Evolutionary conservation across 2,329 filamentous ascomycete species (phyloP).

Genomic region (Graphiopsis chlorocephala): DNA sequence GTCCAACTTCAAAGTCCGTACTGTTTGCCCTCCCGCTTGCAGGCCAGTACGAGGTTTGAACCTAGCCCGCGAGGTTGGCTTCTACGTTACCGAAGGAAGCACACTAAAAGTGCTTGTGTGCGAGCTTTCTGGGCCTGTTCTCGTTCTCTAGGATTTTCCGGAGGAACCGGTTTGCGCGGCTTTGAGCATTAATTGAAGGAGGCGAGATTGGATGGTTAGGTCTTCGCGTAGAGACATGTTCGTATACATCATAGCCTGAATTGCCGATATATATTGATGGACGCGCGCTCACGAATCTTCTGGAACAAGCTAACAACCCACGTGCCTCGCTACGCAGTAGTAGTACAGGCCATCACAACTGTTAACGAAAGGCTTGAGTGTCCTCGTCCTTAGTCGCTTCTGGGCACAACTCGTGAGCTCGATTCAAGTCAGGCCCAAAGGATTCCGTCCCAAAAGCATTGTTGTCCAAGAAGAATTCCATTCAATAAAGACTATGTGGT

Average conservation of each 20-base stretch:
- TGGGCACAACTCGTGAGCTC: too few species aligned
- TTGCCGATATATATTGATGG: not conserved
- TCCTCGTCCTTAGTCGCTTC: too few species aligned
- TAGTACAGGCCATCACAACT: too few species aligned
- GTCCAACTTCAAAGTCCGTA: too few species aligned
- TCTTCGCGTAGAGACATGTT: too few species aligned
- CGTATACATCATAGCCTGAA: not conserved
- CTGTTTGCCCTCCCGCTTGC: too few species aligned
- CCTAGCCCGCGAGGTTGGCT: too few species aligned
- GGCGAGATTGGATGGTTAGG: not conserved
- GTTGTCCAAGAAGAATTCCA: not conserved
- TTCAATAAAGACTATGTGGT: conserved; percentile 6
- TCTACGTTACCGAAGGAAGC: not conserved
- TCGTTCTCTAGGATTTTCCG: not conserved
- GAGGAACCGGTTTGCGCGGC: not conserved
- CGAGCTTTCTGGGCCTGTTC: not conserved
- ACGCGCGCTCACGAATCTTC: not conserved
- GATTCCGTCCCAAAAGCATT: too few species aligned
- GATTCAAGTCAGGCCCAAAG: too few species aligned
- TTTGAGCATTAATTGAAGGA: too few species aligned
- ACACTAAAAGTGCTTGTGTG: too few species aligned
- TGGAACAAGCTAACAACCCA: not conserved
- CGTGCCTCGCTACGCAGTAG: not conserved
- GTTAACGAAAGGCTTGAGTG: not conserved
- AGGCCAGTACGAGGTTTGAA: too few species aligned